Percentiles rank a stretch among this genome's conserved stretches.
Conservation (phyloP, 2,329 filamentous ascomycete species). For the Esteya vermicola region DNA sequence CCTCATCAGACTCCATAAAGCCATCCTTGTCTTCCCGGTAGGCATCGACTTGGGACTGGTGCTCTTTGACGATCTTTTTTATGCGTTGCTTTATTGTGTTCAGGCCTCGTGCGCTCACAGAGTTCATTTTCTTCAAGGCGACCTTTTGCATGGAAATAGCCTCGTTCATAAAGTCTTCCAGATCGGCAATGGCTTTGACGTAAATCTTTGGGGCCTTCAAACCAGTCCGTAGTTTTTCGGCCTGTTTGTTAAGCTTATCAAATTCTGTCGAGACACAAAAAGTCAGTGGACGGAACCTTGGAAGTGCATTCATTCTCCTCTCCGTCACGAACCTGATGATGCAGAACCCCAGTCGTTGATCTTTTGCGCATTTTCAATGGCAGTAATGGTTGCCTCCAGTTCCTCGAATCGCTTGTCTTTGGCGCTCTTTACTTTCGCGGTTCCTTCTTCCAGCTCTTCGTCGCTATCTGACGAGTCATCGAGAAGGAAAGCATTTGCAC, state of each 20-base stretch:
- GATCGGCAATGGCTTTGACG: constrained; percentile 81
- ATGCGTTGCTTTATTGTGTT: constrained; percentile 97
- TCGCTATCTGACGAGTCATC: constrained; percentile 59
- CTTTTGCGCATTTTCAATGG: constrained; percentile 94
- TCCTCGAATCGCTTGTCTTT: constrained; percentile 97
- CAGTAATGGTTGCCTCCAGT: constrained; percentile 73
- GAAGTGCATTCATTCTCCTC: no score
- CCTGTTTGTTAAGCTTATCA: constrained; percentile 84
- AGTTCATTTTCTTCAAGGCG: constrained; percentile 96
- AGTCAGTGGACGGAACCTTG: no score
- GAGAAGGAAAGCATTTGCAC: constrained; percentile 74
- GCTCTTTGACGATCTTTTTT: constrained; percentile 97
- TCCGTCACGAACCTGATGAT: constrained; percentile 75
- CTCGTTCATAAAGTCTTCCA: constrained; percentile 92
- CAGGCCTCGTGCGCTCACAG: constrained; percentile 80
- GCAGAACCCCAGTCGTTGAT: constrained; percentile 97
- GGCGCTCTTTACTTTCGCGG: constrained; percentile 84
- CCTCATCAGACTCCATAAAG: constrained; percentile 77
- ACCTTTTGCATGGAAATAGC: constrained; percentile 92
- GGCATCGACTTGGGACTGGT: constrained; percentile 71
- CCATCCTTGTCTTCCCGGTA: constrained; percentile 75
- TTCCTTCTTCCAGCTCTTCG: constrained; percentile 71
- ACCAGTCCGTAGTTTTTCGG: constrained; percentile 61
- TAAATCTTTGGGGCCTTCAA: constrained; percentile 79
- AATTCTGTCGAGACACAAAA: no score